Conservation (phyloP, 73 alveolate genomes). For the Symbiodinium pilosum region DNA sequence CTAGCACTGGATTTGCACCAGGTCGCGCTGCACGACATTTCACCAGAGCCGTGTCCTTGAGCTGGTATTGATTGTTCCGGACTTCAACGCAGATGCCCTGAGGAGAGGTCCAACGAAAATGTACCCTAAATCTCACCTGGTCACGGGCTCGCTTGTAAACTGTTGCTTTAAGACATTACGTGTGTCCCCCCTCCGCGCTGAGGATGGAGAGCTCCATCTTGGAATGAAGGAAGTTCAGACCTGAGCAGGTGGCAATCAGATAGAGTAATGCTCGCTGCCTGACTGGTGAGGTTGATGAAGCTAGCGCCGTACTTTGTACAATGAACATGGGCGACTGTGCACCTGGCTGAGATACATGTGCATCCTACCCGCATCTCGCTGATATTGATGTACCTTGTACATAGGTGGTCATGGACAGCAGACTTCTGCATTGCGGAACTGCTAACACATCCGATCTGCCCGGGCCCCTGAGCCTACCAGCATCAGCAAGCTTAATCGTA, state of each 20-base stretch:
- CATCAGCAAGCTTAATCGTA: too few relatives aligned
- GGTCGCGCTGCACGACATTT: conserved; percentile 71
- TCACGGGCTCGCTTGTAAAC: background rate
- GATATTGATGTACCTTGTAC: background rate
- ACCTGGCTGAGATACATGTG: background rate
- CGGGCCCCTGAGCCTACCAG: background rate
- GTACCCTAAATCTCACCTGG: conserved; percentile 59
- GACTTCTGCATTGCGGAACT: conserved; percentile 81
- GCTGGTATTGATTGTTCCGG: background rate
- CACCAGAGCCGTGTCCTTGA: background rate
- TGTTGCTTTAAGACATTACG: too few relatives aligned
- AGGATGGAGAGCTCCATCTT: conserved; percentile 82
- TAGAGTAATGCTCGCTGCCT: too few relatives aligned
- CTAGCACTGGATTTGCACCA: too few relatives aligned
- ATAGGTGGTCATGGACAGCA: conserved; percentile 70
- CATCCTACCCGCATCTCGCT: too few relatives aligned
- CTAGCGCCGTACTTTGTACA: conserved; percentile 48
- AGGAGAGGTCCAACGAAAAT: conserved; percentile 89
- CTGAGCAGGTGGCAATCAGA: background rate
- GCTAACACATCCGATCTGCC: conserved; percentile 63
- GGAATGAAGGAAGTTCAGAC: conserved; percentile 44
- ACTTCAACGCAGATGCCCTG: background rate
- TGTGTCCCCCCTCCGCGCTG: background rate
- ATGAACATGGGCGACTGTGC: conserved; percentile 56
- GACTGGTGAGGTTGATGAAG: conserved; percentile 28